Evolutionary conservation across 1,284 basidiomycete species (phyloP), one percentile per base, ranked within the genome.

Genomic region (Microbotryum scabiosae): DNA sequence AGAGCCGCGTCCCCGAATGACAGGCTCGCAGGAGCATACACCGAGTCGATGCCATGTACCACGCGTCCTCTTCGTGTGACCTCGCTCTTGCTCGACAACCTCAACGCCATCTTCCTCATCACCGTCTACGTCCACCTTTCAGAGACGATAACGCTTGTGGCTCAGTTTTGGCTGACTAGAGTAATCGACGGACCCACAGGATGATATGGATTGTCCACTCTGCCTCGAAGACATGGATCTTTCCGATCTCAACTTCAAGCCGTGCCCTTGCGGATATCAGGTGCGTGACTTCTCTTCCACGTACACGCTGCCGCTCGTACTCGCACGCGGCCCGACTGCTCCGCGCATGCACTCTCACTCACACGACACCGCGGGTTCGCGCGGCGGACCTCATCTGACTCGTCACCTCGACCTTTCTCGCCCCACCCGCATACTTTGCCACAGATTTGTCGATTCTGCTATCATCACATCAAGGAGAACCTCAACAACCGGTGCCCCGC

Each of bases 151-250:
- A 9, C 10, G 1, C 28, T 30, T 30, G 30, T 8, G 45, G 3
- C 4, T 10, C 50, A 18, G 44, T 16, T 32, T 8, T n/a, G 50
- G 25, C 56, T 61, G 43, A 61, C 49, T 32, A 18, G 6, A 1
- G 21, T 23, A 20, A 26, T 7, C 4, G 7, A 30, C 30, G 30
- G 30, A 7, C n/a, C 14, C 32, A 41, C 57, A 68, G 91, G 96
- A 98, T 77, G 92, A 97, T 73, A 88, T 89, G 70, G 94, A 98
- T 73, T 99, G 96, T 78, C 91, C 96, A 52, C 84, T 99, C 66
- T 99, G 96, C 78, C 84, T 97, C 60, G 96, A 98, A 75, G 93
- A 97, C 78, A 92, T 99, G 84, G 96, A 98, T 78, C 84, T 98
- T 67, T 93, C 92, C 48, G 96, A 99, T 81, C 84, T 97, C 74